Evolutionary conservation across 2,329 filamentous ascomycete genomes (phyloP), one percentile per base, ranked within the genome.

Genomic region (Colletotrichum sp.): DNA sequence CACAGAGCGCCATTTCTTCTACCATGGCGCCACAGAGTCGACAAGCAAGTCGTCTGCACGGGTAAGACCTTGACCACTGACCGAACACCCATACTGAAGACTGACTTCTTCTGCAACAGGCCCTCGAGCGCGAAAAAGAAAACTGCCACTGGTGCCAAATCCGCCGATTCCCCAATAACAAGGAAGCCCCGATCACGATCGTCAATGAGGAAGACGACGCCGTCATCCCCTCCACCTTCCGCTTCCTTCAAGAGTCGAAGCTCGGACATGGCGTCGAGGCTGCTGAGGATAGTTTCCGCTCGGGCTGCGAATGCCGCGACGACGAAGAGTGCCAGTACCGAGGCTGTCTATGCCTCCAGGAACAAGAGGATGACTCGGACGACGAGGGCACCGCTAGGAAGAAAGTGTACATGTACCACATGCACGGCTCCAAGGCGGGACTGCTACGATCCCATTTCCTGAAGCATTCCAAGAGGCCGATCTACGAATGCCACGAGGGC

Each of bases 401-500:
- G 39, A 78, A 85, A 77, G 81, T 80, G 16, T 95, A 95, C 77
- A 93, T 93, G 0, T 96, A 96, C 81, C 90, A 92, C 80, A 86
- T 87, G 7, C 86, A 86, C 28, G 92, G 92, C 1, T 79, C 80
- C 13, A 89, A 88, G 72, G 87, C 87, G 2, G 91, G 90, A 1
- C 85, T 89, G 21, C 83, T 94, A 60, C 86, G 90, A 21, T 86
- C 87, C 30, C 86, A 87, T 59, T 86, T 90, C 59, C 86, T 93
- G 15, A 79, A 87, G 44, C n/a, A 21, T 28, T 91, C 90, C 30
- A 88, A 90, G 52, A 83, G 89, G 39, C 91, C 93, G 0, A 94
- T 98, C 73, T 96, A 96, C 83, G 95, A 98, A 81, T 98, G 95
- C 81, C 95, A 97, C 79, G 86, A 89, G 3, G 90, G 89, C 10